Conservation (phyloP, 768 basidiomycete species). For the Boletus patriciae region DNA sequence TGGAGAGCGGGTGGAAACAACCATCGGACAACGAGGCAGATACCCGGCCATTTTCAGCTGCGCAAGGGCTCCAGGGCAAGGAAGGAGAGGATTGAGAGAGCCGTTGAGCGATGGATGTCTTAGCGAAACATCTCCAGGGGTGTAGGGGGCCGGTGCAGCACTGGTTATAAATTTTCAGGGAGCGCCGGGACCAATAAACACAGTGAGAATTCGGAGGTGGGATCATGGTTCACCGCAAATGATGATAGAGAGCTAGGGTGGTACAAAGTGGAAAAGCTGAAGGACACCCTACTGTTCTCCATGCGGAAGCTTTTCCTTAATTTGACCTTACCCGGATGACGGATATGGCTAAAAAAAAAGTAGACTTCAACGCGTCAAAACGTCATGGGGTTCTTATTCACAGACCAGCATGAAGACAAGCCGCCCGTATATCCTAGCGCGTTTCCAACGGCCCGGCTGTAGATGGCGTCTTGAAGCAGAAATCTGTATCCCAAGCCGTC, state of each 20-base stretch:
- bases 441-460: too few species aligned
- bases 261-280: background rate
- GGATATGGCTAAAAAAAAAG: too few species aligned
- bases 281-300: too few species aligned
- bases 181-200: background rate
- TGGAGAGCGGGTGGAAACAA: constrained; percentile 3
- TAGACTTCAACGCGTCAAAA: too few species aligned
- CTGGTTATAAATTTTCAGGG: too few species aligned
- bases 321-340: too few species aligned
- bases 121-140: background rate
- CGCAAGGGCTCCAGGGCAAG: background rate
- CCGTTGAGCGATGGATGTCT: background rate
- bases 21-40: background rate
- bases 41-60: background rate
- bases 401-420: background rate
- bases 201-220: background rate
- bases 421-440: background rate
- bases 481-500: background rate
- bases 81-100: background rate
- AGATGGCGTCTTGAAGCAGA: too few species aligned
- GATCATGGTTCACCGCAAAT: background rate
- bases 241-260: background rate
- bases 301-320: too few species aligned
- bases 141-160: background rate
- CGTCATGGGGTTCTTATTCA: background rate